These are phyloP conservation scores for Trichophyton benhamiae DNA, from an alignment of 2,329 filamentous ascomycete genomes.

Conservation along the genomic window DNA sequence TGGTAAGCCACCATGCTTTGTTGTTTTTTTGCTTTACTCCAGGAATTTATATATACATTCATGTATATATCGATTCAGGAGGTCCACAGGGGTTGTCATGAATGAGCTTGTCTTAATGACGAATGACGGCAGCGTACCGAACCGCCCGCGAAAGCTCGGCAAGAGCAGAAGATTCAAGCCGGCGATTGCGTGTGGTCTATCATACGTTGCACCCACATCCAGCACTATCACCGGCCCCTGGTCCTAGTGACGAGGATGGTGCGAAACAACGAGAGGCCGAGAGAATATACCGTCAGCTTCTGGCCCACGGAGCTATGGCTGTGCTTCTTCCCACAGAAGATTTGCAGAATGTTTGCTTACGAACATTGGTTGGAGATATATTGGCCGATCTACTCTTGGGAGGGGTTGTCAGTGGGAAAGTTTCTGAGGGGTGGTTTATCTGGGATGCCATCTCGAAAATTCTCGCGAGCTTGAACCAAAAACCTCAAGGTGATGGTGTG, in stretches of 20 bases:
- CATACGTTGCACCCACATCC: conserved; percentile 74
- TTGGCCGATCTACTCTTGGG: conserved; percentile 82
- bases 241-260: conserved; percentile 39
- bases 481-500: conserved; percentile 21
- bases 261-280: conserved; percentile 63
- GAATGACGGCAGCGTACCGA: conserved; percentile 52
- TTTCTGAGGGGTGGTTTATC: conserved; percentile 77
- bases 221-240: conserved; percentile 64
- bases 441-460: conserved; percentile 73
- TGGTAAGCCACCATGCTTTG: conserved; percentile 23
- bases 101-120: conserved; percentile 2
- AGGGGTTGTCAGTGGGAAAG: conserved; percentile 64
- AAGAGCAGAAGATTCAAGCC: conserved; percentile 45
- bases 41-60: not conserved
- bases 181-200: conserved; percentile 58
- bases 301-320: conserved; percentile 71
- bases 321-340: conserved; percentile 86
- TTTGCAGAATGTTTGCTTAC: conserved; percentile 73
- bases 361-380: conserved; percentile 72
- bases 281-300: conserved; percentile 68
- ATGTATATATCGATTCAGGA: not conserved
- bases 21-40: not conserved
- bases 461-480: conserved; percentile 35
- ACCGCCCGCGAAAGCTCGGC: conserved; percentile 49
- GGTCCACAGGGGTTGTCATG: not conserved